phyloP scores from a whole-genome alignment of 2,329 filamentous ascomycete genomes.

The Magnaporthiopsis incrustans region DNA sequence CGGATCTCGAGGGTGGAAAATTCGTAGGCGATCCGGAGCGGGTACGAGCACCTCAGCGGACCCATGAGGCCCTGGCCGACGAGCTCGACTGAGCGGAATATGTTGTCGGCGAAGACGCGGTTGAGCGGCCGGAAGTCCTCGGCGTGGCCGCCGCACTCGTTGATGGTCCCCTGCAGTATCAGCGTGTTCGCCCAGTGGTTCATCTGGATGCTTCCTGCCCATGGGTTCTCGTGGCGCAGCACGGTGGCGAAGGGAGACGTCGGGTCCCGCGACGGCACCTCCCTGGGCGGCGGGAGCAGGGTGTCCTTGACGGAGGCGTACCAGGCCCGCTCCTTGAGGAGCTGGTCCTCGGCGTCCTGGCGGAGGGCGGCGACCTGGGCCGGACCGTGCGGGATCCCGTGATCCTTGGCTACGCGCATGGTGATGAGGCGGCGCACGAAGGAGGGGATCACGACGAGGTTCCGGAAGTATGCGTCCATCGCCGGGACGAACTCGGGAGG shows the following conservation, averaged over 20 bases:
- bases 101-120: constrained; percentile 20
- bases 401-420: constrained; percentile 22
- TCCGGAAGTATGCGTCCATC: constrained; percentile 25
- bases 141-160: constrained; percentile 18
- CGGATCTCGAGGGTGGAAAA: constrained; percentile 26
- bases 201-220: constrained; percentile 27
- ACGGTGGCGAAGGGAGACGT: constrained; percentile 25
- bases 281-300: constrained; percentile 15
- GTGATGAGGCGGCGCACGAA: constrained; percentile 24
- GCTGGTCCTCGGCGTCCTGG: constrained; percentile 19
- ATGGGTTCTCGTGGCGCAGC: constrained; percentile 22
- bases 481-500: constrained; percentile 14
- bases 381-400: constrained; percentile 20
- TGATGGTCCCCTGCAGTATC: constrained; percentile 30
- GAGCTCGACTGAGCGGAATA: constrained; percentile 29
- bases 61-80: constrained; percentile 29
- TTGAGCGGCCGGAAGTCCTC: constrained; percentile 13
- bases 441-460: constrained; percentile 25
- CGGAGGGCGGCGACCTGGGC: constrained; percentile 21
- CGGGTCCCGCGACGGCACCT: constrained; percentile 22
- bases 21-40: constrained; percentile 30
- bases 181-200: constrained; percentile 30
- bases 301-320: constrained; percentile 19
- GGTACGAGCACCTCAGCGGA: constrained; percentile 28
- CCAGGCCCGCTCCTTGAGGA: constrained; percentile 25